Evolutionary conservation across 768 basidiomycete species (phyloP).

Genomic region (Nidula microcarpa): DNA sequence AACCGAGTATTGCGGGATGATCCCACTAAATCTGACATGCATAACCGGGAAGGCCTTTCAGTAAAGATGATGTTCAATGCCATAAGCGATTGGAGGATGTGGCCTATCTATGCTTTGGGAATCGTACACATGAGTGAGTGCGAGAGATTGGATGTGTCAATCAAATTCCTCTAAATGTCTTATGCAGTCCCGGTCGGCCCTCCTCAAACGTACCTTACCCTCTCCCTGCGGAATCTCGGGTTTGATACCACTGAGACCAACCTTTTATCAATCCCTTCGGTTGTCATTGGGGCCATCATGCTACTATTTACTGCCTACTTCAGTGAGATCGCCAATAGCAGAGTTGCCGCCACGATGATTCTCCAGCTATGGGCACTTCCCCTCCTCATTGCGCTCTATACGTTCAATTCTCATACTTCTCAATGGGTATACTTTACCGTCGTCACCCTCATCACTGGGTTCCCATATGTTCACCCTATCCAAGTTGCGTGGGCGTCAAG

Average conservation of each 20-base stretch:
- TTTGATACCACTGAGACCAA: slow-evolving; percentile 63
- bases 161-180: not conserved
- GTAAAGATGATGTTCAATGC: slow-evolving; percentile 45
- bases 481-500: slow-evolving; percentile 58
- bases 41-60: slow-evolving; percentile 64
- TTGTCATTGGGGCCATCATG: slow-evolving; percentile 46
- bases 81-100: slow-evolving; percentile 57
- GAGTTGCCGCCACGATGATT: slow-evolving; percentile 48
- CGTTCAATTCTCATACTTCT: slow-evolving; percentile 42
- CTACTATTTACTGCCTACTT: slow-evolving; percentile 45
- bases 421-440: slow-evolving; percentile 57
- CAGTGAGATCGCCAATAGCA: slow-evolving; percentile 54
- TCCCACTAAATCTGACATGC: slow-evolving; percentile 65
- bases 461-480: slow-evolving; percentile 47
- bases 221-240: slow-evolving; percentile 58
- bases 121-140: slow-evolving; percentile 48
- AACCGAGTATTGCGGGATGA: slow-evolving; percentile 62
- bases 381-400: slow-evolving; percentile 53
- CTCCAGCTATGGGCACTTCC: slow-evolving; percentile 63
- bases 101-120: slow-evolving; percentile 63
- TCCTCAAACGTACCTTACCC: slow-evolving; percentile 61
- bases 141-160: not conserved
- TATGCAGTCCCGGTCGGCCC: slow-evolving; percentile 51
- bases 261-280: slow-evolving; percentile 58
- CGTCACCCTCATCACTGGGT: slow-evolving; percentile 51